Base-by-base conservation (phyloP, 2,329 filamentous ascomycete species). In the Colletotrichum sp. region DNA sequence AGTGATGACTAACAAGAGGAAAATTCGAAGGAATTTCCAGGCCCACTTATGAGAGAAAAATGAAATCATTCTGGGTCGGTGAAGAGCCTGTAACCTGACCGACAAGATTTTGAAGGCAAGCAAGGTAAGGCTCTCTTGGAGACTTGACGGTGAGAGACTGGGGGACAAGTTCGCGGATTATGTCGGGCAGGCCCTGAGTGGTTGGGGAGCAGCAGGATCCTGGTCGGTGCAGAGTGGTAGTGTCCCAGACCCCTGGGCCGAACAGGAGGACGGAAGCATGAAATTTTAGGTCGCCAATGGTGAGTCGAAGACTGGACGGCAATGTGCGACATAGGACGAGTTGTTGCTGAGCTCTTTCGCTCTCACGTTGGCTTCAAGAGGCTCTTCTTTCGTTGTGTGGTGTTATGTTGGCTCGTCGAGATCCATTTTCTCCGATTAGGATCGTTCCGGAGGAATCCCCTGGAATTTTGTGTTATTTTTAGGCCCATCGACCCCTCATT, bases 401-500 rank as follows among this genome's bases (percentile, higher is more conserved):
- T 44, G 32, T 12, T 36, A 18, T 30, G 62, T 26, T 52, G 36
- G 39, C 39, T 32, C 36, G 39, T 30, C 39, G n/a, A 34, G 39
- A 49, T 32, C 26, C 57, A 52, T 70, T 63, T 70, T 21, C 59
- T 55, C 59, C 64, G 44, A 74, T 69, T 30, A 72, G 70, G 65
- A 69, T 52, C 57, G 49, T 69, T 32, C 70, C 59, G 52, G 26
- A 26, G 44, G 26, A n/a, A 39, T 24, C 69, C 28, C 70, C 65
- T 67, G 60, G 49, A 57, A 64, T 18, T 39, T 21, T 34, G 15
- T 32, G 26, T 57, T 76, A 69, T 69, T 74, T 64, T 73, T 74
- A 76, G 74, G 70, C 70, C 44, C 64, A 30, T 64, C 15, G 60
- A 73, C 70, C 74, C 74, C 70, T 74, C 64, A 66, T 72, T 69